Base-by-base conservation (phyloP, 2,329 filamentous ascomycete species). In the Botrytis porri region DNA sequence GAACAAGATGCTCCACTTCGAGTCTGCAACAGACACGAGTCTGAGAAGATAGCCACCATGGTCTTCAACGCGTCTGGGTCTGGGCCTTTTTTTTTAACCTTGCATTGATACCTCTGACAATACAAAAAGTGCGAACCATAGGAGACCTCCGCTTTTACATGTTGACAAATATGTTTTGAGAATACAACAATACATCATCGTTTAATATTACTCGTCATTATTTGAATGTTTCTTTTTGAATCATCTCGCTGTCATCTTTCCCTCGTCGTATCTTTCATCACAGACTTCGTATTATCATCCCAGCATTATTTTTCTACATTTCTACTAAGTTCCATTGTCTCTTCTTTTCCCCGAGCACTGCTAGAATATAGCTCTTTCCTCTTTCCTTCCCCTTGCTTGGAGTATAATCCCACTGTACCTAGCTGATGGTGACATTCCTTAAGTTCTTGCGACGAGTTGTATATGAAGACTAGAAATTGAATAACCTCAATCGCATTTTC, bases 401-500 rank as follows among this genome's bases (percentile, higher is more conserved):
- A 4, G n/a, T n/a, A n/a, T n/a, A 54, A n/a, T n/a, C n/a, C n/a
- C 48, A 1, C 10, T 51, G 25, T 14, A 51, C 9, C 25, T 51
- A n/a, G 4, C 25, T 14, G 48, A 51, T 14, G 25, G 48, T 7
- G 6, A n/a, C 3, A n/a, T 54, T n/a, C 25, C 25, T n/a, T 7
- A n/a, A 54, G 0, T 7, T 54, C n/a, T 16, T 54, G 48, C 16
- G 48, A 51, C 10, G 25, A n/a, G 22, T 25, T 51, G 4, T 51
- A n/a, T 29, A 29, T 4, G 29, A 54, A 6, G n/a, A 14, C 14
- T 29, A 3, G 6, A 54, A 54, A 29, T 29, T 8, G n/a, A 8
- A 29, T 8, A 7, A 29, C 18, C 5, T 0, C 14, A n/a, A 14
- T 29, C 1, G 6, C 3, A 1, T 16, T 57, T 32, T 9, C 16